Evolutionary conservation across 2,329 filamentous ascomycete species (phyloP), one percentile per base, ranked within the genome.

Genomic region (Beauveria sp.): DNA sequence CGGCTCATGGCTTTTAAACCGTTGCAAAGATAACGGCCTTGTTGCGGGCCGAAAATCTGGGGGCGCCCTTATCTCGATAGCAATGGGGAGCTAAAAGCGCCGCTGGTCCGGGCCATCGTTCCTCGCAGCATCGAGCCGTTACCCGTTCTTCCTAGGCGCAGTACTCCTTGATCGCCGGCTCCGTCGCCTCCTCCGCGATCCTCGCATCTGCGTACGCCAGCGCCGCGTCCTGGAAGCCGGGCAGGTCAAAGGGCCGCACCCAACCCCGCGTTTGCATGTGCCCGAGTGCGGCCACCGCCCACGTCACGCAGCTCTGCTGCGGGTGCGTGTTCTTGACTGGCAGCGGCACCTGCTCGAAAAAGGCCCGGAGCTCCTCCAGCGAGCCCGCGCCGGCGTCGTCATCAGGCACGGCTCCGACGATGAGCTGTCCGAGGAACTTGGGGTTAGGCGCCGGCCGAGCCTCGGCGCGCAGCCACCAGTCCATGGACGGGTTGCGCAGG

Each of bases 291-390:
- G 67, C 60, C 24, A 64, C 55, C n/a, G 55, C 62, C 71, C 71
- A 73, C 14, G 70, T 70, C 54, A 73, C 70, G n/a, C 71, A 72
- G 61, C 70, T 72, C 62, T 73, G 69, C 47, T 73, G 71, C 0
- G 70, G 71, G 54, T 73, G 51, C 18, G 61, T 70, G 24, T 73
- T 69, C 62, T 71, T 73, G 0, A 66, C 61, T 1, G 71, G 71
- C 3, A 71, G 53, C 18, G 66, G 68, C 37, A 73, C 56, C 10
- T 12, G 30, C 1, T 43, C 54, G 22, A 73, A 69, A 8, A 73
- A 55, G 0, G 41, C 59, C 2, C n/a, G 18, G 7, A 73, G 54
- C 28, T 10, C 9, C 22, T 70, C 22, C 18, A n/a, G 18, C 64
- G 16, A 59, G 54, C 3, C 20, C 59, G 20, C 30, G 34, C 5